These are phyloP conservation scores for Panaeolus cyanescens DNA, from an alignment of 768 basidiomycete species.

Conservation along the genomic window DNA sequence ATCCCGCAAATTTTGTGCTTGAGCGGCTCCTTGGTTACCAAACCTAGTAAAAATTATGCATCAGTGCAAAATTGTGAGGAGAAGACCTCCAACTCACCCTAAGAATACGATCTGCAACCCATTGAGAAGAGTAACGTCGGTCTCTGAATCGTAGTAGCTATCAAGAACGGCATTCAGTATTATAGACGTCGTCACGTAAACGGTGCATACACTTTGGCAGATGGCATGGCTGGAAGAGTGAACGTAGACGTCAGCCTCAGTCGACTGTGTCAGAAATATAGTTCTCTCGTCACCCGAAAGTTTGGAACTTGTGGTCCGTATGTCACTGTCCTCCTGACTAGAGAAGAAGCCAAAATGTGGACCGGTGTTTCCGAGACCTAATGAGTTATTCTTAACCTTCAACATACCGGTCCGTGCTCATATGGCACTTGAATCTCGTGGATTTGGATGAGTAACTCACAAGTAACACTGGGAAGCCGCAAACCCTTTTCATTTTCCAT, in stretches of 20 bases:
- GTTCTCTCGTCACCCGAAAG: background rate
- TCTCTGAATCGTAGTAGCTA: slow-evolving; percentile 65
- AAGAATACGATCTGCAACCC: slow-evolving; percentile 61
- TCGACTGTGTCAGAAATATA: background rate
- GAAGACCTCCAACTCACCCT: slow-evolving; percentile 37
- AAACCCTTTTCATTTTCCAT: slow-evolving; percentile 4
- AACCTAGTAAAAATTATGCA: slow-evolving; percentile 37
- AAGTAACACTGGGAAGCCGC: background rate
- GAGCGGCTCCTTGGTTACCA: slow-evolving; percentile 68
- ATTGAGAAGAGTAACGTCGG: slow-evolving; percentile 48
- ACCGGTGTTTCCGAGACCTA: background rate
- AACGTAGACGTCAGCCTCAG: background rate
- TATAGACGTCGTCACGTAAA: background rate
- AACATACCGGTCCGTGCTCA: background rate
- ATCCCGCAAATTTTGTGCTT: slow-evolving; percentile 68
- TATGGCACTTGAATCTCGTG: background rate
- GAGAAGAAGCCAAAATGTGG: background rate
- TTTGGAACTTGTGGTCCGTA: background rate
- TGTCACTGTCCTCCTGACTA: background rate
- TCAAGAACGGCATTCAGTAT: background rate
- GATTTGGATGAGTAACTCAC: background rate
- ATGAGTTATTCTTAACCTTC: background rate
- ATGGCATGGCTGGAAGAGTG: slow-evolving; percentile 27
- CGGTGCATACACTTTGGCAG: slow-evolving; percentile 56
- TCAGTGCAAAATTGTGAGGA: background rate